Percentiles rank a stretch among this genome's conserved stretches.
Evolutionary conservation across 805 yeast species (phyloP).

Genomic region (Scheffersomyces ergatensis): DNA sequence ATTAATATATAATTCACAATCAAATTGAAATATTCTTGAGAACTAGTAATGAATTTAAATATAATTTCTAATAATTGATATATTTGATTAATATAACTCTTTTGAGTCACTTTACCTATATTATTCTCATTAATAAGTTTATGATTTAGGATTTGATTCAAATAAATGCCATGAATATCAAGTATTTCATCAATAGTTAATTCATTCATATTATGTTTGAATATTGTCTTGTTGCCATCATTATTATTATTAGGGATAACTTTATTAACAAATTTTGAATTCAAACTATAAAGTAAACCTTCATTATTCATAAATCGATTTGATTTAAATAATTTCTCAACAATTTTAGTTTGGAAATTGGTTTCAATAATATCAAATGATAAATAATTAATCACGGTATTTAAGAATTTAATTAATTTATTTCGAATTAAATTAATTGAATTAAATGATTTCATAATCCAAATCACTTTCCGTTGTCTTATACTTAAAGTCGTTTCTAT

Average conservation of each 20-base stretch:
- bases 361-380: constrained; percentile 47
- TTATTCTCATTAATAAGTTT: constrained; percentile 29
- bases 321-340: constrained; percentile 19
- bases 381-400: constrained; percentile 37
- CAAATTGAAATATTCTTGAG: constrained; percentile 30
- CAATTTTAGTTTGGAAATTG: constrained; percentile 25
- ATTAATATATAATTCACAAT: constrained; percentile 26
- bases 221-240: no score
- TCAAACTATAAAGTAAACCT: not conserved
- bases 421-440: constrained; percentile 36
- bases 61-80: constrained; percentile 28
- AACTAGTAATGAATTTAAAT: constrained; percentile 30
- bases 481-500: constrained; percentile 15
- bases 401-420: constrained; percentile 41
- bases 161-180: constrained; percentile 27
- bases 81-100: constrained; percentile 28
- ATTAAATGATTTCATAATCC: constrained; percentile 30
- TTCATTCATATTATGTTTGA: constrained; percentile 17
- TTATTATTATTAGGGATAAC: not conserved
- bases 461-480: constrained; percentile 24
- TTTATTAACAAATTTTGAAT: constrained; percentile 4
- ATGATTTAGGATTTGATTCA: constrained; percentile 25
- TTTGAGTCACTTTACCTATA: constrained; percentile 27
- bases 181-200: constrained; percentile 52
- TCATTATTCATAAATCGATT: constrained; percentile 2